Evolutionary conservation across 495 filamentous ascomycete genomes (phyloP).

Genomic region (Aspergillus nanangensis): DNA sequence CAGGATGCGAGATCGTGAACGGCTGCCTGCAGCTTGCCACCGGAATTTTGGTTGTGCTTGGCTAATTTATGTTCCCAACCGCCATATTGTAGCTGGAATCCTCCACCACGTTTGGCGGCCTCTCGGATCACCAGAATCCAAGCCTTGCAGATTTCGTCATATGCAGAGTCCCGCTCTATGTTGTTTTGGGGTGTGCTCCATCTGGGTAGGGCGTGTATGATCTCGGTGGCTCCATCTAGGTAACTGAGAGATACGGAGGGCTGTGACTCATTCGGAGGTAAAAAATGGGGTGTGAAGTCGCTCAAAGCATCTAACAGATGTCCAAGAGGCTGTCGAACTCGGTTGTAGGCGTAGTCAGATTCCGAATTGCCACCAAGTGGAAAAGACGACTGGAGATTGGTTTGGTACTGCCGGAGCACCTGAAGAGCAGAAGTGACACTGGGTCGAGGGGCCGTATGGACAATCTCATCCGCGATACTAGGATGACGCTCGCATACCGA

Average conservation of each 20-base stretch:
- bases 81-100: constrained; percentile 84
- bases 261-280: constrained; percentile 86
- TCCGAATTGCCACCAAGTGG: constrained; percentile 77
- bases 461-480: constrained; percentile 67
- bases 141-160: constrained; percentile 90
- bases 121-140: constrained; percentile 92
- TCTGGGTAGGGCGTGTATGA: constrained; percentile 82
- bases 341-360: constrained; percentile 93
- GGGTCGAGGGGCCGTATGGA: constrained; percentile 79
- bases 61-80: constrained; percentile 87
- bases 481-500: constrained; percentile 88
- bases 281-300: constrained; percentile 92
- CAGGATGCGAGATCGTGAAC: constrained; percentile 69
- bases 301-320: constrained; percentile 83
- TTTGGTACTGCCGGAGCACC: constrained; percentile 78
- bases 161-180: constrained; percentile 86
- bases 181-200: constrained; percentile 85
- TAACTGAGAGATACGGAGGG: constrained; percentile 73
- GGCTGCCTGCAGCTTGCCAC: constrained; percentile 76
- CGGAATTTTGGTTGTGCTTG: constrained; percentile 85
- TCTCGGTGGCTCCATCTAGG: constrained; percentile 81
- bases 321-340: constrained; percentile 75
- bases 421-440: constrained; percentile 72
- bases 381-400: constrained; percentile 70
- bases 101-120: constrained; percentile 84